Base-by-base conservation (phyloP, 164 flowering plant genomes). In the Macadamia integrifolia region DNA sequence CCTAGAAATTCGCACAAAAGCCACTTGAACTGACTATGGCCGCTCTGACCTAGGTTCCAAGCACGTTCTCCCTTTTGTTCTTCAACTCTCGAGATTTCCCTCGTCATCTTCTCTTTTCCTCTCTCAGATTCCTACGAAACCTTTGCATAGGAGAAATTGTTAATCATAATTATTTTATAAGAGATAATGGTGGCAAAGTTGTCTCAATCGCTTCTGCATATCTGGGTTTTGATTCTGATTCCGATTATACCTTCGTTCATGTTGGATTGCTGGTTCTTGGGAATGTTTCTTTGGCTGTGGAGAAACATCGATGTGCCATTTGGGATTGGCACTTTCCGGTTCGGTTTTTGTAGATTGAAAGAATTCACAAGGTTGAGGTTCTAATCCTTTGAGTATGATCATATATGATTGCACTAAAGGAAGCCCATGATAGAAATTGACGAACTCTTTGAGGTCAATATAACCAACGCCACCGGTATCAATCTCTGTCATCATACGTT, bases 121-220 rank as follows among this genome's bases (percentile, higher is more conserved):
- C 85, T 62, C 62, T 93, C 43, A 83, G 79, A 74, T 82, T 90
- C 60, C 80, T 90, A 15, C 79, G 99, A 69, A 94, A 92, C 78
- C 82, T 94, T 7, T 94, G 96, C 71, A 98, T 93, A 0, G 93
- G 97, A 62, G 91, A 90, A 62, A 61, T 76, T 14, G 15, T 9
- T 17, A 87, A 89, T 52, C 95, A 88, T 74, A 62, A 83, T 65
- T 69, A 71, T 1, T 92, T 90, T 63, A 70, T 92, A 40, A 69
- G 70, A 14, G 72, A 63, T 0, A 72, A 71, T 32, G 96, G 98
- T 17, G 79, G 80, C 18, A 67, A 40, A 18, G 31, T 75, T 23
- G 58, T 89, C 56, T 69, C 73, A 0, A 31, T 55, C 58, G 52
- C 76, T 40, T 56, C 86, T 57, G 59, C 28, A 15, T 76, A 81